A percentile compares a stretch with the other conserved stretches of the same genome.
Conservation (phyloP, 768 basidiomycete genomes). For the Leccinum arenicola region DNA sequence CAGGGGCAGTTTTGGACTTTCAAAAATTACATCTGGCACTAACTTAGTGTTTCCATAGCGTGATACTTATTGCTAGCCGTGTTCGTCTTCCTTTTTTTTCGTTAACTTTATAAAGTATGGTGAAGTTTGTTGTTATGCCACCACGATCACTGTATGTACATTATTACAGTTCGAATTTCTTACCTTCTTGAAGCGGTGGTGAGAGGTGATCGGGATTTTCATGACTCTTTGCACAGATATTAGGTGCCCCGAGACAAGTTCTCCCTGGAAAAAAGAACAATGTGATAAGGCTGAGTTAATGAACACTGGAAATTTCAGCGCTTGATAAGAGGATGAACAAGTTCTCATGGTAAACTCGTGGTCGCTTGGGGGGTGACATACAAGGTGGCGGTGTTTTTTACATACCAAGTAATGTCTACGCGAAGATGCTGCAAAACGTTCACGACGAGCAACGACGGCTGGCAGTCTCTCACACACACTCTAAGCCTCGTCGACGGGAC, state of each 20-base stretch:
- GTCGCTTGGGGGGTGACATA: not conserved
- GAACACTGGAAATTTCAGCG: not conserved
- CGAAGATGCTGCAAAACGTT: not conserved
- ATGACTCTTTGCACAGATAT: not conserved
- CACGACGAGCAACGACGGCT: not conserved
- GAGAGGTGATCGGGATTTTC: not conserved
- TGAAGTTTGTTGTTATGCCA: not conserved
- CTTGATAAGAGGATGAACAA: not conserved
- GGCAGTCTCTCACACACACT: not conserved
- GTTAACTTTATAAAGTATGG: constrained; percentile 16
- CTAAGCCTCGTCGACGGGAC: constrained; percentile 1
- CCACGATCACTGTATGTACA: constrained; percentile 2
- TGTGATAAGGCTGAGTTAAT: not conserved
- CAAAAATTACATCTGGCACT: constrained; percentile 15
- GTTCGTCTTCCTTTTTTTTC: constrained; percentile 1
- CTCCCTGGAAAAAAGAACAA: not conserved
- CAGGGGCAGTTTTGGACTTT: not conserved
- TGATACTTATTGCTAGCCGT: constrained; percentile 4
- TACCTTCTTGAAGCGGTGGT: not conserved
- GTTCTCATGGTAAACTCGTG: not conserved
- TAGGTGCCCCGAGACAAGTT: not conserved
- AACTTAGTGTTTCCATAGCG: constrained; percentile 2
- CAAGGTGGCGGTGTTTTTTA: constrained; percentile 1
- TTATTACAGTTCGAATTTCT: not conserved
- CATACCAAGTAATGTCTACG: not conserved